Percentiles rank a stretch among this genome's conserved stretches.
Conservation (phyloP, 108 stramenopile species). For the Cyclotella baltica region DNA sequence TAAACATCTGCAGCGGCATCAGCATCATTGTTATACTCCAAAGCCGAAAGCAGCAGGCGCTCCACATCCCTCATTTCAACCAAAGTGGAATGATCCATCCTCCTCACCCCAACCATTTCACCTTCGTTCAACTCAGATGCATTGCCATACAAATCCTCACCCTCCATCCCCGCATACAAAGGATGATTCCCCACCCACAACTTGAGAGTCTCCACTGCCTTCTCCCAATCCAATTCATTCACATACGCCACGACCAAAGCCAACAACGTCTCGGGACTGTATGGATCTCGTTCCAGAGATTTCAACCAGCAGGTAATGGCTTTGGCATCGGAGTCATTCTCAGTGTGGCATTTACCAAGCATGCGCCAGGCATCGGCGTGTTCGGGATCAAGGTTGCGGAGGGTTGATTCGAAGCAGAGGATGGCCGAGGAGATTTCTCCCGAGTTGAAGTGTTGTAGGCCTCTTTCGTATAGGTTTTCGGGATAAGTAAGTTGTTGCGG, state of each 20-base stretch:
- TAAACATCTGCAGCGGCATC: constrained; percentile 80
- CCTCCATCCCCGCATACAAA: constrained; percentile 82
- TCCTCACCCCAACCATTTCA: constrained; percentile 10
- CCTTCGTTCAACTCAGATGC: constrained; percentile 12
- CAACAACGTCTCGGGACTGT: constrained; percentile 82
- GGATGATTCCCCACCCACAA: constrained; percentile 97
- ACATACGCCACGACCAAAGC: constrained; percentile 93
- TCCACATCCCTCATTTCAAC: constrained; percentile 82
- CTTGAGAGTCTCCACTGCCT: constrained; percentile 82
- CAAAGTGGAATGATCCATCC: constrained; percentile 25
- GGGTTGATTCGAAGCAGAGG: constrained; percentile 87
- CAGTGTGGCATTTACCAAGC: constrained; percentile 92
- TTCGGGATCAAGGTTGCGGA: constrained; percentile 73
- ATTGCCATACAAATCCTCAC: constrained; percentile 73
- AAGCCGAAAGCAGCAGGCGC: constrained; percentile 77
- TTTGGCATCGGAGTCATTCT: constrained; percentile 91
- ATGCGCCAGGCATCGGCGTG: constrained; percentile 91
- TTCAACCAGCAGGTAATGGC: constrained; percentile 92
- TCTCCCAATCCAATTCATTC: constrained; percentile 90
- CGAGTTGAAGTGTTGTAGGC: constrained; percentile 72
- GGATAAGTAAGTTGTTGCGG: constrained; percentile 13
- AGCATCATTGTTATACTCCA: constrained; percentile 65
- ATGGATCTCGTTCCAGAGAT: constrained; percentile 93
- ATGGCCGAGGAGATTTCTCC: constrained; percentile 89
- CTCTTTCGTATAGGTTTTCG: constrained; percentile 76